Base-by-base conservation (phyloP, 1,139 yeast genomes). In the Pichia sp. region DNA sequence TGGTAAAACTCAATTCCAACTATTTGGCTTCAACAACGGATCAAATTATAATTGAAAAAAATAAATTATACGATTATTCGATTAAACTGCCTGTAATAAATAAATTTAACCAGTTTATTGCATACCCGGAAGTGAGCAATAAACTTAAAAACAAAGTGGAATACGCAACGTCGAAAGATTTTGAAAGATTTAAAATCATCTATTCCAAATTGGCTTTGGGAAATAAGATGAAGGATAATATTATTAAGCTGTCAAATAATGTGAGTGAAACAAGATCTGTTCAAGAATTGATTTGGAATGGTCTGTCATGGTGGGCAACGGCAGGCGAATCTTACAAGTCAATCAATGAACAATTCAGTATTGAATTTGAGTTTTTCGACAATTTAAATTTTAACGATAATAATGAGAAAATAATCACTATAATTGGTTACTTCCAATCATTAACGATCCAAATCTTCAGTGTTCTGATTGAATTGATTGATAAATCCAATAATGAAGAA, bases 261-360 rank as follows among this genome's bases (percentile, higher is more conserved):
- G 51, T 52, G 2, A 68, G 76, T 1, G 81, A 77, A 47, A 71
- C 82, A 1, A 59, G 74, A 28, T 72, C 86, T 1, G 76, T 88
- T 79, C 66, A 72, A 39, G 86, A 82, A 55, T 71, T 75, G 43
- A 66, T 82, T 1, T 81, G 87, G 80, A 75, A 78, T 48, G 87
- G 90, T 0, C 72, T 85, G 49, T 71, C 83, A 36, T 84, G 92
- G 87, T 83, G 88, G 82, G 90, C 92, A 2, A 77, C 86, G 33
- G 94, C 95, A 2, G 95, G 95, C 4, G 81, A 58, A 32, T 53
- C 57, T 3, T 40, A 45, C 9, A 52, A 53, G 29, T 46, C 51
- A 6, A 44, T 43, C 29, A 45, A 45, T 37, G 56, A 52, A 29
- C 54, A 56, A 39, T 55, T 48, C 44, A 53, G 47, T 32, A 36